phyloP scores from a whole-genome alignment of 2,329 filamentous ascomycete genomes.

The Ambrosiella xylebori region DNA sequence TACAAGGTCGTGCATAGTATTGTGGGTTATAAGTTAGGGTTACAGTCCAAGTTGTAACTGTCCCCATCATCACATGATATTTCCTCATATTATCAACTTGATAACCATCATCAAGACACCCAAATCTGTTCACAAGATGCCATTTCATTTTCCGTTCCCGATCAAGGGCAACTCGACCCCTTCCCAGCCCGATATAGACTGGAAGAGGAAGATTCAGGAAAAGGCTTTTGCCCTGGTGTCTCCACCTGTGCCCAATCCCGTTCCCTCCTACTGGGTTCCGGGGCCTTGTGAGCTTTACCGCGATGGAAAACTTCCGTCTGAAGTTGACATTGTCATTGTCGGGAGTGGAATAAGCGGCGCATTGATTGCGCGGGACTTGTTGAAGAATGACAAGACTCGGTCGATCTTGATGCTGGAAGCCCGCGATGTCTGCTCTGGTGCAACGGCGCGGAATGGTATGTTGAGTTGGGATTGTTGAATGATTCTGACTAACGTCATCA shows the following conservation, averaged over 20 bases:
- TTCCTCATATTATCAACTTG: not conserved
- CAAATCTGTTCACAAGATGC: not conserved
- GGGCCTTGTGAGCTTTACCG: constrained; percentile 13
- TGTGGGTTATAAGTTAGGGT: no score
- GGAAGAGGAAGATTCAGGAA: constrained; percentile 3
- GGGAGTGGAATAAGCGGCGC: constrained; percentile 37
- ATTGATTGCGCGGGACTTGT: constrained; percentile 20
- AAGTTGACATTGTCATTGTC: constrained; percentile 33
- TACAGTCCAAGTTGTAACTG: no score
- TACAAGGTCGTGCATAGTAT: no score
- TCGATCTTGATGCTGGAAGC: constrained; percentile 21
- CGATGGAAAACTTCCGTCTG: constrained; percentile 19
- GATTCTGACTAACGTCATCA: not conserved
- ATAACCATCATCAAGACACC: not conserved
- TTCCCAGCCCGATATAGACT: not conserved
- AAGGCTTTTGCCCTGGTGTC: constrained; percentile 2
- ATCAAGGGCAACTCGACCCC: not conserved
- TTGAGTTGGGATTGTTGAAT: not conserved
- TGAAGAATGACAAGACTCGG: constrained; percentile 9
- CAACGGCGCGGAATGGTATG: constrained; percentile 22
- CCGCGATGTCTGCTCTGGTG: constrained; percentile 20
- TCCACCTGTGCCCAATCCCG: not conserved
- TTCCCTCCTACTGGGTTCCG: constrained; percentile 16
- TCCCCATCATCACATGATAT: no score
- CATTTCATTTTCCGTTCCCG: constrained; percentile 10